These are phyloP conservation scores for Cladosporium sp. DNA, from an alignment of 2,329 filamentous ascomycete genomes.

Conservation along the genomic window DNA sequence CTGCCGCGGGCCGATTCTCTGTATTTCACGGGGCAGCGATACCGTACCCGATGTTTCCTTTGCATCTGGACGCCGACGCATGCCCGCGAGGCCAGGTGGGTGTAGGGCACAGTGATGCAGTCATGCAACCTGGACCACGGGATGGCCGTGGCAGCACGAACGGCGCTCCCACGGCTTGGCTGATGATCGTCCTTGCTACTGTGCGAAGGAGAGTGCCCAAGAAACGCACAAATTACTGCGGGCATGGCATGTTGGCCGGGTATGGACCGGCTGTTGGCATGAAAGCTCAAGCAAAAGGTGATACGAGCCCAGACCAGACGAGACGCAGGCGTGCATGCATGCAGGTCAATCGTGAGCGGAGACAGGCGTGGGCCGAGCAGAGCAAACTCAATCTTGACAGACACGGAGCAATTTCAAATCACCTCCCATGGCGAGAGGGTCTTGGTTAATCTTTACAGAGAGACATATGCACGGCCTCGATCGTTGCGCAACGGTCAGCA, in stretches of 20 bases:
- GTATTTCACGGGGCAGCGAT: constrained; percentile 2
- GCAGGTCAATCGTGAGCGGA: constrained; percentile 4
- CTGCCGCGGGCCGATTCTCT: constrained; percentile 5
- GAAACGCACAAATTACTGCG: background rate
- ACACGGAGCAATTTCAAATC: background rate
- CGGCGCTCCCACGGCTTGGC: background rate
- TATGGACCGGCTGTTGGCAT: background rate
- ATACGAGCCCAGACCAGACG: constrained; percentile 13
- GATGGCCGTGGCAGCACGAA: constrained; percentile 2
- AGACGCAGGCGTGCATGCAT: background rate
- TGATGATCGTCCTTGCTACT: background rate
- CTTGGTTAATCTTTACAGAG: background rate
- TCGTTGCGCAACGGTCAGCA: constrained; percentile 1
- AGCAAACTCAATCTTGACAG: constrained; percentile 1
- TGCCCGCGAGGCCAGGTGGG: background rate
- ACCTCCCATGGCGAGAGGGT: background rate
- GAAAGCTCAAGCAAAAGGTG: constrained; percentile 9
- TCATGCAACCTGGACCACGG: constrained; percentile 10
- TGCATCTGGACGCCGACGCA: background rate
- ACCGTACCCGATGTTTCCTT: background rate
- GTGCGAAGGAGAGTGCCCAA: background rate
- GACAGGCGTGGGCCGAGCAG: constrained; percentile 9
- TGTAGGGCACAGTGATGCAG: constrained; percentile 1
- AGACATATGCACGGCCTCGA: background rate
- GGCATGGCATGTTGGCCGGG: background rate